Evolutionary conservation across 192 early-diverging fungal genomes (phyloP).

Genomic region (Backusella macrospora): DNA sequence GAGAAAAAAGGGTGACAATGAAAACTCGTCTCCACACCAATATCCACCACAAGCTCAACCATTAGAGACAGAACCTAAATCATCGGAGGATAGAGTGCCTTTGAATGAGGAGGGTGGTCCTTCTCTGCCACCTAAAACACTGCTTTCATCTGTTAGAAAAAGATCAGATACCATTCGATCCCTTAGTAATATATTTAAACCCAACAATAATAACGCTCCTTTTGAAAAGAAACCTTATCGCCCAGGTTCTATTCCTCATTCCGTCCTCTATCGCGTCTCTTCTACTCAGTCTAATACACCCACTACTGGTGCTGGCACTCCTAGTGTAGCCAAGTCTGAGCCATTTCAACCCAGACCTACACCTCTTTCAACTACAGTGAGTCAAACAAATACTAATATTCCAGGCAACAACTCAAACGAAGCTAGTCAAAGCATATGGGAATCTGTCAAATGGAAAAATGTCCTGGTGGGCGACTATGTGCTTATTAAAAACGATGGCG

Average conservation of each 20-base stretch:
- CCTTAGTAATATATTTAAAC: constrained; percentile 32
- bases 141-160: constrained; percentile 22
- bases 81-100: constrained; percentile 18
- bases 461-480: constrained; percentile 91
- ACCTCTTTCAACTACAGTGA: constrained; percentile 2
- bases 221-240: constrained; percentile 31
- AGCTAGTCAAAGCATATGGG: constrained; percentile 55
- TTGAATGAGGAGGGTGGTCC: background rate
- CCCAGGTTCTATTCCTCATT: constrained; percentile 48
- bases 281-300: background rate
- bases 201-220: background rate
- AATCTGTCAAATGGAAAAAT: constrained; percentile 76
- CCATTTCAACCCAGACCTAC: background rate
- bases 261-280: constrained; percentile 40
- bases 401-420: background rate
- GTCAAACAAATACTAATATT: background rate
- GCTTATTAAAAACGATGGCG: constrained; percentile 77
- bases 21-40: background rate
- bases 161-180: constrained; percentile 36
- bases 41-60: background rate
- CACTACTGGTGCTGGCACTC: background rate
- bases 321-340: background rate
- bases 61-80: background rate
- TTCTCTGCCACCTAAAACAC: constrained; percentile 7
- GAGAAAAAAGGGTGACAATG: background rate